Conservation (phyloP, 768 basidiomycete species). For the Tricholoma bakamatsutake region DNA sequence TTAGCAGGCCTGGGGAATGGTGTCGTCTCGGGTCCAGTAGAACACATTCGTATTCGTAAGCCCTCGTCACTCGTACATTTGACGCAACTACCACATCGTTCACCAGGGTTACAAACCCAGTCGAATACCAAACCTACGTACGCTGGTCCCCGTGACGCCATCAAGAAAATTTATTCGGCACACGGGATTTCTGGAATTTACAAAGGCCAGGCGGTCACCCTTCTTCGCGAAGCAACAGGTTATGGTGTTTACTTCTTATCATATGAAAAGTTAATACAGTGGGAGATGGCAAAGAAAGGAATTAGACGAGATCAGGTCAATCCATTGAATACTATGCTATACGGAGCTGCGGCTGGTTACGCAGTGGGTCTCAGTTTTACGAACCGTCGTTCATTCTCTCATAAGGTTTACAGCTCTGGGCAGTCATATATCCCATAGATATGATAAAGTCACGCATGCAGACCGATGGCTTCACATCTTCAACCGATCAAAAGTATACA, state of each 20-base stretch:
- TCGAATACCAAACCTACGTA: slow-evolving; percentile 71
- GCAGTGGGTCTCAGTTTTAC: slow-evolving; percentile 46
- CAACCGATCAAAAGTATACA: slow-evolving; percentile 76
- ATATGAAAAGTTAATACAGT: slow-evolving; percentile 89
- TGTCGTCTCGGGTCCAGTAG: slow-evolving; percentile 91
- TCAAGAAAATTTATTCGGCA: slow-evolving; percentile 70
- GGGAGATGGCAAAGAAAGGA: slow-evolving; percentile 70
- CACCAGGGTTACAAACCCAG: slow-evolving; percentile 85
- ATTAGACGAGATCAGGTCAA: slow-evolving; percentile 73
- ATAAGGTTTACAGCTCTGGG: slow-evolving; percentile 59
- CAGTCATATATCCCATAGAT: slow-evolving; percentile 92
- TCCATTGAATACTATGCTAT: slow-evolving; percentile 73
- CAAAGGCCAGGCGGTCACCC: slow-evolving; percentile 89
- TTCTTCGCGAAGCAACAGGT: slow-evolving; percentile 75
- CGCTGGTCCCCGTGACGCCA: slow-evolving; percentile 81
- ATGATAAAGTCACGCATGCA: slow-evolving; percentile 97
- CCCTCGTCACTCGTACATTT: slow-evolving; percentile 10
- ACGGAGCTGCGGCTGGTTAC: slow-evolving; percentile 90
- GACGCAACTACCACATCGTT: not conserved
- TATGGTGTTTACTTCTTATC: slow-evolving; percentile 88
- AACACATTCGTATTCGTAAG: slow-evolving; percentile 95
- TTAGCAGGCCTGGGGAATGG: slow-evolving; percentile 87
- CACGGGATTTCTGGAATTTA: slow-evolving; percentile 83
- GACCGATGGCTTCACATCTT: slow-evolving; percentile 79
- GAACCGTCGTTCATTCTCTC: slow-evolving; percentile 7